These are phyloP conservation scores for Brassica balearica DNA, from an alignment of 441 rosid species.

Conservation along the genomic window DNA sequence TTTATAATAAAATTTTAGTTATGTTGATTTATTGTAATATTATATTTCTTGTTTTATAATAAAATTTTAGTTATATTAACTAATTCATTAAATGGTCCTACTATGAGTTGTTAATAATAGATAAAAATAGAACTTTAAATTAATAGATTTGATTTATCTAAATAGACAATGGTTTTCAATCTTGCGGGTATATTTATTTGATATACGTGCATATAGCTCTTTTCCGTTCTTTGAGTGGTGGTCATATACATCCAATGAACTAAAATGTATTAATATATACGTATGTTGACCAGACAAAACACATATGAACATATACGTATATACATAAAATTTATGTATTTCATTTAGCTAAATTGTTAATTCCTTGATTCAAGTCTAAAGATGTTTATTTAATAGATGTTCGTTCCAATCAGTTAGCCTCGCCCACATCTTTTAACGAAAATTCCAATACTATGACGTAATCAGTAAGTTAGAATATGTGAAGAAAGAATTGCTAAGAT, in stretches of 20 bases:
- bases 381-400: constrained; percentile 3
- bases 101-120: no score
- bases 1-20: no score
- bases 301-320: background rate
- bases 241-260: background rate
- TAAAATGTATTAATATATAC: background rate
- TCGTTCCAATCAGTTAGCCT: background rate
- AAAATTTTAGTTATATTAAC: no score
- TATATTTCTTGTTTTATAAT: no score
- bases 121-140: no score
- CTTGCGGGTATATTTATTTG: background rate
- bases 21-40: no score
- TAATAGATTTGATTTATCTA: background rate
- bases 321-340: background rate
- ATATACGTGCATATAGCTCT: background rate
- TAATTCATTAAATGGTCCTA: no score
- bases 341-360: constrained; percentile 2
- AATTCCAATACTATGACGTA: background rate
- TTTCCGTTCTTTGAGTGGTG: background rate
- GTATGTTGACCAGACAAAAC: background rate
- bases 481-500: no score
- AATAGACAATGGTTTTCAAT: constrained; percentile 10
- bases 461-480: constrained; percentile 14
- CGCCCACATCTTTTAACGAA: constrained; percentile 4
- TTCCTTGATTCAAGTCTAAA: constrained; percentile 13